Percentiles rank a stretch among this genome's conserved stretches.
Conservation (phyloP, 331 rosid genomes). For the Arachis monticola region DNA sequence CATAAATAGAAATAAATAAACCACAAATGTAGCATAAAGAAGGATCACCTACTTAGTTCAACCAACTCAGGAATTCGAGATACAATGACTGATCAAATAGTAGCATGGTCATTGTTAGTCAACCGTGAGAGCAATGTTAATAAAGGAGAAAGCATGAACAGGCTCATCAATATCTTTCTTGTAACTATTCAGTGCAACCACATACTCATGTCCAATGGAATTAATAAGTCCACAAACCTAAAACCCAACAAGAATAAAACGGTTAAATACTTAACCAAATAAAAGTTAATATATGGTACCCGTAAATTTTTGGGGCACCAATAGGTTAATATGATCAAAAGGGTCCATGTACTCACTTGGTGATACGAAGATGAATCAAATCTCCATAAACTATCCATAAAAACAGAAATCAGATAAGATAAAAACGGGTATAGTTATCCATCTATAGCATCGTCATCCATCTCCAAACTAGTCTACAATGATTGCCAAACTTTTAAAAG, state of each 20-base stretch:
- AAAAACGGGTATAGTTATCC: too few relatives aligned
- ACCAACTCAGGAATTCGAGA: conserved; percentile 77
- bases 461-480: too few relatives aligned
- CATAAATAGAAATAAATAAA: conserved; percentile 20
- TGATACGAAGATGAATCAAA: conserved; percentile 30
- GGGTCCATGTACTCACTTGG: conserved; percentile 70
- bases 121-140: conserved; percentile 65
- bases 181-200: conserved; percentile 90
- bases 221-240: conserved; percentile 96
- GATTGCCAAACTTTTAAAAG: too few relatives aligned
- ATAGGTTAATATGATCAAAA: conserved; percentile 15
- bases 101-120: conserved; percentile 49
- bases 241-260: conserved; percentile 32
- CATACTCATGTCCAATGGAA: conserved; percentile 64
- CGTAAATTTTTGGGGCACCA: conserved; percentile 36
- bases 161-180: conserved; percentile 87
- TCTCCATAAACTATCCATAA: too few relatives aligned
- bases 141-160: conserved; percentile 85
- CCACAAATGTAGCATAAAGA: conserved; percentile 14
- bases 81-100: conserved; percentile 68
- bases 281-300: conserved; percentile 27
- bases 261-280: conserved; percentile 21
- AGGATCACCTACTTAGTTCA: conserved; percentile 71
- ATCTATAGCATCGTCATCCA: too few relatives aligned
- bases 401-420: too few relatives aligned